Evolutionary conservation across 331 rosid genomes (phyloP).

Genomic region (Rosa hybrid): DNA sequence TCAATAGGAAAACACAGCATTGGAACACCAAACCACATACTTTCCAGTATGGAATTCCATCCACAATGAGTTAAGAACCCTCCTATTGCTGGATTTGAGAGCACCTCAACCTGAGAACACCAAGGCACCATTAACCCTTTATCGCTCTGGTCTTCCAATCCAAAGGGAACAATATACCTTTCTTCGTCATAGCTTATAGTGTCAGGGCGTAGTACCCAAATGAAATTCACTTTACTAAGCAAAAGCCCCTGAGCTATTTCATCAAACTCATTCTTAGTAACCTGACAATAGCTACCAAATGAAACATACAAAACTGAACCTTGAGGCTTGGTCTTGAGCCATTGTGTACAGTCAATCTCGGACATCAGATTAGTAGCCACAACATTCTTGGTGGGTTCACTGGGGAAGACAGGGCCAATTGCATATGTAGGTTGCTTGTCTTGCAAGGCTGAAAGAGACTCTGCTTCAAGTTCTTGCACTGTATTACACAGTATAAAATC

Average conservation of each 20-base stretch:
- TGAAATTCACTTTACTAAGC: slow-evolving; percentile 26
- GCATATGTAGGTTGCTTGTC: slow-evolving; percentile 31
- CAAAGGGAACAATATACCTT: slow-evolving; percentile 12
- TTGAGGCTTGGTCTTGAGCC: slow-evolving; percentile 33
- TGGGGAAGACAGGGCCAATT: slow-evolving; percentile 36
- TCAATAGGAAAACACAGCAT: slow-evolving; percentile 29
- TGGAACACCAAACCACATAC: slow-evolving; percentile 32
- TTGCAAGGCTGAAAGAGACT: slow-evolving; percentile 30
- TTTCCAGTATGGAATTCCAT: slow-evolving; percentile 37
- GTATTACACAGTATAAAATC: slow-evolving; percentile 33
- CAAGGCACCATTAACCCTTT: slow-evolving; percentile 32
- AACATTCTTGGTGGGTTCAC: not conserved
- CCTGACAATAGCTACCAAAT: slow-evolving; percentile 28
- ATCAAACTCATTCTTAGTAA: slow-evolving; percentile 7
- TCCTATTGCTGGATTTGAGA: slow-evolving; percentile 30
- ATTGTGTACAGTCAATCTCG: slow-evolving; percentile 31
- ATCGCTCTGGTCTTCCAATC: slow-evolving; percentile 17
- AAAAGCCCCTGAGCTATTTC: slow-evolving; percentile 32
- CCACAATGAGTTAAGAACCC: slow-evolving; percentile 46
- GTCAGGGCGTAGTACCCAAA: slow-evolving; percentile 35
- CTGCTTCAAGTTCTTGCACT: slow-evolving; percentile 34
- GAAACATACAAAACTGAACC: slow-evolving; percentile 36
- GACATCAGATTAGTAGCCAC: slow-evolving; percentile 36
- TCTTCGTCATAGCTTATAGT: slow-evolving; percentile 13
- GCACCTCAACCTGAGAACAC: slow-evolving; percentile 36